Evolutionary conservation across 805 yeast species (phyloP).

Genomic region (Zygosaccharomyces pseudorouxii): DNA sequence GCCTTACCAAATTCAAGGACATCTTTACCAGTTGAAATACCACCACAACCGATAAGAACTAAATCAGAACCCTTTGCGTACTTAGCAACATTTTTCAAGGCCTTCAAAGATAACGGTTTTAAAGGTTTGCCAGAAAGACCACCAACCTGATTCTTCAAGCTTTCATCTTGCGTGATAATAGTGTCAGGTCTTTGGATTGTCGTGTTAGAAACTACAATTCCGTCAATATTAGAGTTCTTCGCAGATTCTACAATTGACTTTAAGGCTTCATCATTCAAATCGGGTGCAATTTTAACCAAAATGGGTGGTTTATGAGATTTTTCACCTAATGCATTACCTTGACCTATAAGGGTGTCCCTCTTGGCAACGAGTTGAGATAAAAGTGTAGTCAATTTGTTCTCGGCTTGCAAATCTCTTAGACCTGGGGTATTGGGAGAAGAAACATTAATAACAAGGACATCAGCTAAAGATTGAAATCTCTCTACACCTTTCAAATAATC

Average conservation of each 20-base stretch:
- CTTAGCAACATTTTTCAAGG: constrained; percentile 65
- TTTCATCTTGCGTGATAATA: constrained; percentile 46
- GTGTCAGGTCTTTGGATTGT: constrained; percentile 75
- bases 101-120: constrained; percentile 70
- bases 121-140: constrained; percentile 93
- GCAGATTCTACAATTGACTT: constrained; percentile 79
- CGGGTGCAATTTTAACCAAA: constrained; percentile 91
- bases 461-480: constrained; percentile 77
- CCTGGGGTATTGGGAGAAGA: constrained; percentile 98
- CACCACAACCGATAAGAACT: constrained; percentile 91
- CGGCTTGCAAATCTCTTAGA: constrained; percentile 77
- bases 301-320: constrained; percentile 59
- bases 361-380: constrained; percentile 64
- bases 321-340: constrained; percentile 31
- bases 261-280: constrained; percentile 74
- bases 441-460: constrained; percentile 83
- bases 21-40: constrained; percentile 81
- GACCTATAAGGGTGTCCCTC: constrained; percentile 51
- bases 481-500: constrained; percentile 85
- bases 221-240: constrained; percentile 73
- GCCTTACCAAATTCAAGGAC: constrained; percentile 89
- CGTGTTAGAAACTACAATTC: constrained; percentile 88
- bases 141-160: constrained; percentile 58
- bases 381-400: constrained; percentile 62
- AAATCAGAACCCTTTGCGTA: constrained; percentile 68